Evolutionary conservation across 352 stramenopile species (phyloP).

Genomic region (Phytophthora pistaciae): DNA sequence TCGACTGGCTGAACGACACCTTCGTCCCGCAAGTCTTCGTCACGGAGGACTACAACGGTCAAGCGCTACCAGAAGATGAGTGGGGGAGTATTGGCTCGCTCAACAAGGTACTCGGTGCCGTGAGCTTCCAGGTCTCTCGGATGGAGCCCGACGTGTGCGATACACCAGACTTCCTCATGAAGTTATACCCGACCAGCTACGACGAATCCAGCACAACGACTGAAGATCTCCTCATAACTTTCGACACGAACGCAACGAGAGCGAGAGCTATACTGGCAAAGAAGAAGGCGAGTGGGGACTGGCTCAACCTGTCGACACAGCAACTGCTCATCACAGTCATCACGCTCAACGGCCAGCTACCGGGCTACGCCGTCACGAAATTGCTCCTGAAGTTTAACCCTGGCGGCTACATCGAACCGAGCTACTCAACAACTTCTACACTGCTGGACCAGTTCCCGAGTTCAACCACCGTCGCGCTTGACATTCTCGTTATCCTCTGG

Average conservation of each 20-base stretch:
- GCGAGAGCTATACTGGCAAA: slow-evolving; percentile 14
- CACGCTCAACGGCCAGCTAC: slow-evolving; percentile 47
- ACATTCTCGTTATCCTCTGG: slow-evolving; percentile 36
- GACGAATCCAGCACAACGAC: slow-evolving; percentile 17
- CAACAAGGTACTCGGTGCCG: slow-evolving; percentile 50
- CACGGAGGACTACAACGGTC: slow-evolving; percentile 52
- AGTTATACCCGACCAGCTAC: slow-evolving; percentile 45
- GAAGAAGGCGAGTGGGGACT: slow-evolving; percentile 31
- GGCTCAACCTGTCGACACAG: slow-evolving; percentile 37
- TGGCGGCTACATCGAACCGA: slow-evolving; percentile 21
- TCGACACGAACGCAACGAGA: slow-evolving; percentile 28
- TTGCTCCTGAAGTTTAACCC: slow-evolving; percentile 28
- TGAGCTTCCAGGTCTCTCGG: slow-evolving; percentile 35
- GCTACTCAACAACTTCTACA: slow-evolving; percentile 30
- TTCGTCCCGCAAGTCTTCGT: slow-evolving; percentile 56
- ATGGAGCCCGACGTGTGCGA: slow-evolving; percentile 5
- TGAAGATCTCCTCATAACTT: slow-evolving; percentile 25
- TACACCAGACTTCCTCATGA: slow-evolving; percentile 24
- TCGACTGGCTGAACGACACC: slow-evolving; percentile 52
- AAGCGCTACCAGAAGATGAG: slow-evolving; percentile 34
- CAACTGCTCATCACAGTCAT: slow-evolving; percentile 41
- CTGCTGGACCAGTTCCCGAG: slow-evolving; percentile 43
- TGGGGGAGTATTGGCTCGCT: slow-evolving; percentile 38
- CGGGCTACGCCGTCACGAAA: slow-evolving; percentile 35
- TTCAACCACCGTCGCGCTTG: slow-evolving; percentile 26